Evolutionary conservation across 768 basidiomycete genomes (phyloP).

Genomic region (Naganishia onofrii): DNA sequence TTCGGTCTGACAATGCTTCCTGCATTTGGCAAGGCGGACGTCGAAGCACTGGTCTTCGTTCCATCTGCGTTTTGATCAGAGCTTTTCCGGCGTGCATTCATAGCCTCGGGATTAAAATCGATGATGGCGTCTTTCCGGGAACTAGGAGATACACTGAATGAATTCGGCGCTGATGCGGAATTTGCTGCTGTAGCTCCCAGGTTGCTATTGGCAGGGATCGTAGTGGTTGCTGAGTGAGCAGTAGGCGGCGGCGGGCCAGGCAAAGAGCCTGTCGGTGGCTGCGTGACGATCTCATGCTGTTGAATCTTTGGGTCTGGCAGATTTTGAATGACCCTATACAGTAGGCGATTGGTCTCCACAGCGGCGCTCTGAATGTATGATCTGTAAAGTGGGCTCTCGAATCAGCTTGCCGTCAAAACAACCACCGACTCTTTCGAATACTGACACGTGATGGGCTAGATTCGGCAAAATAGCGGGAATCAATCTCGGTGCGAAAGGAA

Average conservation of each 20-base stretch:
- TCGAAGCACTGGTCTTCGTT: conserved; percentile 2
- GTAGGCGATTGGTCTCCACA: conserved; percentile 75
- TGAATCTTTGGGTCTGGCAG: conserved; percentile 63
- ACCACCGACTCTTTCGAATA: conserved; percentile 32
- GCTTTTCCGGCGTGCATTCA: conserved; percentile 17
- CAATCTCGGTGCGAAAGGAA: conserved; percentile 88
- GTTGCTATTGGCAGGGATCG: conserved; percentile 31
- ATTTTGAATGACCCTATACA: conserved; percentile 79
- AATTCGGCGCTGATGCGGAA: conserved; percentile 9
- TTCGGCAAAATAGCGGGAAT: conserved; percentile 91
- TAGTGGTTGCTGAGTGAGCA: conserved; percentile 25
- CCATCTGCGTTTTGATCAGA: conserved; percentile 9
- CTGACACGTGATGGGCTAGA: conserved; percentile 75
- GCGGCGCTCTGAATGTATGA: conserved; percentile 84
- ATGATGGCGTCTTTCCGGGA: conserved; percentile 6
- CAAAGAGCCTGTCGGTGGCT: conserved; percentile 24
- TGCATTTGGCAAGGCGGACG: not conserved
- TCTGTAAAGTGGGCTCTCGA: conserved; percentile 27
- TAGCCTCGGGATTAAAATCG: not conserved
- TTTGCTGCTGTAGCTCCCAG: conserved; percentile 14
- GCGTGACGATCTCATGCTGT: not conserved
- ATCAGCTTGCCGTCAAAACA: not conserved
- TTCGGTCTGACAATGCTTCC: conserved; percentile 24
- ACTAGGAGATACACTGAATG: conserved; percentile 16
- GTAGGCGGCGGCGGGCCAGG: conserved; percentile 38